Evolutionary conservation across 2,329 filamentous ascomycete genomes (phyloP), one percentile per base, ranked within the genome.

Genomic region (Chalara sp.): DNA sequence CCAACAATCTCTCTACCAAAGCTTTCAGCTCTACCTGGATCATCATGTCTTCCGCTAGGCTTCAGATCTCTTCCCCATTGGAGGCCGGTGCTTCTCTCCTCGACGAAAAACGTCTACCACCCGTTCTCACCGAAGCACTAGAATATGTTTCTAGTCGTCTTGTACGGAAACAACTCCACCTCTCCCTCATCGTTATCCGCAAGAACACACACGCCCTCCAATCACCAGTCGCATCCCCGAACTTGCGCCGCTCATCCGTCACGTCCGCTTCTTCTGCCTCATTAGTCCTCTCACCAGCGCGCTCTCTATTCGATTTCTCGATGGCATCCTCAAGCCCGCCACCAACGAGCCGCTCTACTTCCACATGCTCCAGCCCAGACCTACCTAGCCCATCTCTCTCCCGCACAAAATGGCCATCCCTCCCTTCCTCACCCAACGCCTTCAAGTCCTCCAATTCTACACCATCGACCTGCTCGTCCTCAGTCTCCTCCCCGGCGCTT

Each of bases 61-160:
- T 73, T 50, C 71, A 69, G 51, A 84, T 84, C 59, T 84, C 81
- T 1, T 76, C 79, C 46, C 81, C 81, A 11, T 73, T 85, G 51
- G 81, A 84, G 70, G 80, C 81, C 31, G 80, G 80, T 13, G 69
- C 70, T 41, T 83, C 80, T 21, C 70, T 84, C 49, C 74, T 82
- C 53, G 77, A 83, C 58, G 69, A 71, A 33, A 73, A 80, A 56
- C 74, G 76, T 52, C 71, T 84, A n/a, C 80, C 81, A 2, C 65
- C 72, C n/a, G 70, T 73, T 42, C 63, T 84, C 49, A 72, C 67
- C 8, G 70, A 72, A 5, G 79, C 79, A 30, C 72, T 85, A 32
- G 79, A 83, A 52, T 80, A 82, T 58, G 71, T 74, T 11, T 82
- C 81, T 0, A 71, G 70, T 55, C 72, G 76, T 21, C 71, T 85